Evolutionary conservation across 176 grass and related monocot genomes (phyloP).

Genomic region (Aegilops umbellulata): DNA sequence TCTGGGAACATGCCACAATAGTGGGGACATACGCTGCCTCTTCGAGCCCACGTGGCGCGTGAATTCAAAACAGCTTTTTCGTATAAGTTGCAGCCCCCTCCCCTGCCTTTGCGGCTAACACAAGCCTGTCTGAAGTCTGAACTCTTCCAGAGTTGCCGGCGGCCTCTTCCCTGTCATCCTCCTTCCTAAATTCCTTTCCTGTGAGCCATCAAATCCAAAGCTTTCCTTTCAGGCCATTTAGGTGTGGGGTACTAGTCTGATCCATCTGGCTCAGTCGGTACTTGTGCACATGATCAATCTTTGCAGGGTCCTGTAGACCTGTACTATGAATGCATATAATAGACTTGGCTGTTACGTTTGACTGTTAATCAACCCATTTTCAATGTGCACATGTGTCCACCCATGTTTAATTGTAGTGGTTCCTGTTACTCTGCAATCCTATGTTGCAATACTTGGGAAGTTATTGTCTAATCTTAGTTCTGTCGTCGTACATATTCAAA

Average conservation of each 20-base stretch:
- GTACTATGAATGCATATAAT: neutral
- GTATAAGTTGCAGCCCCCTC: neutral
- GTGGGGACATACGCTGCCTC: neutral
- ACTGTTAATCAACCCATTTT: neutral
- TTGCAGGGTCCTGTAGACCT: neutral
- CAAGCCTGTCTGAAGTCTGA: neutral
- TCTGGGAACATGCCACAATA: neutral
- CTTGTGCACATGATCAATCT: neutral
- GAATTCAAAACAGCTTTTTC: neutral
- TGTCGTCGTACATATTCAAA: neutral
- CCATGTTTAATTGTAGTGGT: constrained; percentile 5
- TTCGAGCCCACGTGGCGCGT: neutral
- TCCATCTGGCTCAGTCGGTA: neutral
- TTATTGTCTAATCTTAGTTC: neutral
- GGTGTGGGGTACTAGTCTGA: neutral
- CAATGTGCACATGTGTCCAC: neutral
- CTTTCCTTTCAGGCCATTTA: neutral
- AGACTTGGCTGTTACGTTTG: neutral
- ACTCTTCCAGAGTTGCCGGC: neutral
- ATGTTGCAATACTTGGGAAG: neutral
- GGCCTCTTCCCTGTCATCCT: neutral
- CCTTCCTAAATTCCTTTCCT: neutral
- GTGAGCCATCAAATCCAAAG: neutral
- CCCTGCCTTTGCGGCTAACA: neutral
- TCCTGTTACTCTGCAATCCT: neutral